Percentiles rank a stretch among this genome's conserved stretches.
phyloP scores from a whole-genome alignment of 257 asterid species.

The Solanum tarijense region DNA sequence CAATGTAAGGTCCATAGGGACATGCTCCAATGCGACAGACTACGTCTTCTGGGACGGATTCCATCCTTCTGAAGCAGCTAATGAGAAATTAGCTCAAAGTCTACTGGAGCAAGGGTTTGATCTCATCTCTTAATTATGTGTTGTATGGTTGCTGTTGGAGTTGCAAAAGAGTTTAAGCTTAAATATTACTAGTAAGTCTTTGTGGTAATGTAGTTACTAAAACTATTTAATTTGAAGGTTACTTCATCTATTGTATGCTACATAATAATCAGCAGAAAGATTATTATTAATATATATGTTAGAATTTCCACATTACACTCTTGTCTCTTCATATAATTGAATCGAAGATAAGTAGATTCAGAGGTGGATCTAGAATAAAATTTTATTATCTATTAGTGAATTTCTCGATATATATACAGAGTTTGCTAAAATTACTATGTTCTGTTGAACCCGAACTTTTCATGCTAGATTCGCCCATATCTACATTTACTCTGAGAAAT shows the following conservation, averaged over 20 bases:
- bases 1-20: slow-evolving; percentile 56
- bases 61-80: slow-evolving; percentile 65
- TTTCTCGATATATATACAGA: background rate
- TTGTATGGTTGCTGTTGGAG: background rate
- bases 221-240: background rate
- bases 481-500: too few relatives aligned
- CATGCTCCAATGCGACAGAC: slow-evolving; percentile 68
- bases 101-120: slow-evolving; percentile 56
- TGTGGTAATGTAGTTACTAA: background rate
- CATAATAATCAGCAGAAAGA: background rate
- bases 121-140: slow-evolving; percentile 39
- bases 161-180: background rate
- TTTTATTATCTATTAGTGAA: background rate
- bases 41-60: slow-evolving; percentile 80
- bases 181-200: background rate
- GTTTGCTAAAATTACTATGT: too few relatives aligned
- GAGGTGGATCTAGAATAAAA: background rate
- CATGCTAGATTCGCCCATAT: too few relatives aligned
- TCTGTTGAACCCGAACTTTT: too few relatives aligned
- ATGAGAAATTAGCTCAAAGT: slow-evolving; percentile 57
- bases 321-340: background rate
- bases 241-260: background rate
- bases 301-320: background rate
- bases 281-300: background rate
- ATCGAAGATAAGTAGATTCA: background rate